Base-by-base conservation (phyloP, 768 basidiomycete species). In the Rubroboletus pulcherrimus region DNA sequence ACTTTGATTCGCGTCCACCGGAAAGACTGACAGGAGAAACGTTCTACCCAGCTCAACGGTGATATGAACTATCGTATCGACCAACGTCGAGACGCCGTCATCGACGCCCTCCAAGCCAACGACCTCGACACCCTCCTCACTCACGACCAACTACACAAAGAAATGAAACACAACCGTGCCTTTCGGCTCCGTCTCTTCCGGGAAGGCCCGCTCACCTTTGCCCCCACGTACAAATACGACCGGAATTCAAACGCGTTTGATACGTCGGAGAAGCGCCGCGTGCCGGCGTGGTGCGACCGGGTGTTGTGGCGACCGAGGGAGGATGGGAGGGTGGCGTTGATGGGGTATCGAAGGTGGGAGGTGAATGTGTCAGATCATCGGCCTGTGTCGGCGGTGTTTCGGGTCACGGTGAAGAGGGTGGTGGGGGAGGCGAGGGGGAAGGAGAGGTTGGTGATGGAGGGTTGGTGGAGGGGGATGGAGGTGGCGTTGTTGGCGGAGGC, bases 11-110 rank as follows among this genome's bases (percentile, higher is more conserved):
- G 54, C 43, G 11, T 21, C 57, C n/a, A 15, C 29, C 26, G 5
- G 30, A 26, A 40, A 26, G 21, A 7, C 33, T 67, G 19, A 64
- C 31, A 7, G 2, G 5, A 7, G 5, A 3, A 3, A 33, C 19
- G 7, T 17, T 29, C 17, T 42, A 33, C 47, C 45, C 62, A 93
- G 91, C 71, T 95, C 46, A 92, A 87, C 57, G 96, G 96, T 0
- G 96, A 98, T 71, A 80, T 99, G 74, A 99, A 99, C 73, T 99
- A 98, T 68, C 93, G 96, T 42, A 95, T 98, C 61, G 95, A 98
- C 71, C 86, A 90, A 64, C 85, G 93, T 2, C 81, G 96, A 26
- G 95, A 98, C 24, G 78, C 82, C 34, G 91, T 95, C 61, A 73
- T 93, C 45, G 74, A 85, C 0, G 81, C 85, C 31, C 78, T 95